Evolutionary conservation across 2,329 filamentous ascomycete species (phyloP), one percentile per base, ranked within the genome.

Genomic region (Microascus cirrosus): DNA sequence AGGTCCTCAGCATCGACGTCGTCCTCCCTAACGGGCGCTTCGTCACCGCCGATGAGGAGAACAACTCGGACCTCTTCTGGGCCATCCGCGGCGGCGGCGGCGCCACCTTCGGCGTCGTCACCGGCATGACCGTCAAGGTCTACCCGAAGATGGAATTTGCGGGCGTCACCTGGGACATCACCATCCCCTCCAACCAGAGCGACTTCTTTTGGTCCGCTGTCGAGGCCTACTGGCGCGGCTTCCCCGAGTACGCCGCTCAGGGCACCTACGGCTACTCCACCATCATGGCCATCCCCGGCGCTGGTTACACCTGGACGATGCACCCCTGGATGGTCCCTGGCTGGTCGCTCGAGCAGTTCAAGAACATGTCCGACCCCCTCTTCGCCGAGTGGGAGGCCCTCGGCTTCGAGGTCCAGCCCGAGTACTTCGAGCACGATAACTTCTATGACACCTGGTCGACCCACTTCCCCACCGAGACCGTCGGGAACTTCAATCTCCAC

Each of bases 41-140:
- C n/a, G 61, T 83, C 1, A 75, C 67, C 2, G 81, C 80, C 0
- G 77, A 72, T 3, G 72, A 70, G 0, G 64, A 63, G 0, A 60
- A 76, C 35, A 79, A 86, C 61, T 59, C 70, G 0, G 83, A 86
- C 56, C 70, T 87, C 1, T 86, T 82, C 70, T 87, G 83, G 83
- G 84, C 83, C 1, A 67, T 85, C 1, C 73, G 73, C 50, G 82
- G 83, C 3, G 82, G 83, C 0, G 83, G 84, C 1, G 78, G 76
- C 11, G 80, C 81, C 18, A 84, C 75, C 34, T 86, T 79, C 62
- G 83, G 73, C 2, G 72, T 85, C 1, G 79, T 85, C 1, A 66
- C 75, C 18, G 80, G 77, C 1, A 72, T 84, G 66, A 84, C 79
- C 0, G 70, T 77, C 48, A 79, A 77, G 60, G 73, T 77, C 1